A percentile compares a stretch with the other conserved stretches of the same genome.
phyloP scores from a whole-genome alignment of 208 protist genomes.

The Leishmania arabica region DNA sequence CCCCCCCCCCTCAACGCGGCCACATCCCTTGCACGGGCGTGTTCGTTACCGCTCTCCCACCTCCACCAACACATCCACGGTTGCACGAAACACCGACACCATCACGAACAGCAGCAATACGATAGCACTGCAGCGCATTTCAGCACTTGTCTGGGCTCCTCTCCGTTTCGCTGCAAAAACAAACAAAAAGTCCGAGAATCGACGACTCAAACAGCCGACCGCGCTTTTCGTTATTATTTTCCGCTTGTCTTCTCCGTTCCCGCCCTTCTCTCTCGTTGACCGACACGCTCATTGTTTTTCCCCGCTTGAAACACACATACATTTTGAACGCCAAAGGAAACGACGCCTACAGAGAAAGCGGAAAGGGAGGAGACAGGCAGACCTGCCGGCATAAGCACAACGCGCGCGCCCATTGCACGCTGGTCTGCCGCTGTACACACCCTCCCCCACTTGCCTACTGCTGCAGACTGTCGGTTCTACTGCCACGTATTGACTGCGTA shows the following conservation, averaged over 20 bases:
- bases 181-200: not conserved
- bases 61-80: not conserved
- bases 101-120: not conserved
- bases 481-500: not conserved
- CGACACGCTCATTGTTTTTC: not conserved
- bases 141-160: not conserved
- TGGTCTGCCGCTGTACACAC: not conserved
- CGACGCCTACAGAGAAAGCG: not conserved
- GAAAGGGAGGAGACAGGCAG: not conserved
- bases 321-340: not conserved
- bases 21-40: not conserved
- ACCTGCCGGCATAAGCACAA: not conserved
- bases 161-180: not conserved
- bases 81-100: not conserved
- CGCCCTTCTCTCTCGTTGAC: not conserved
- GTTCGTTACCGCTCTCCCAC: not conserved
- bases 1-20: not conserved
- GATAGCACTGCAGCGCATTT: not conserved
- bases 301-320: not conserved
- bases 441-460: not conserved
- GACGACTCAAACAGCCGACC: not conserved
- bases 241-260: not conserved
- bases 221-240: not conserved
- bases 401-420: not conserved
- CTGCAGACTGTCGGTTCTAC: not conserved